These are phyloP conservation scores for Cladorrhinum sp. DNA, from an alignment of 2,329 filamentous ascomycete species.

Conservation along the genomic window DNA sequence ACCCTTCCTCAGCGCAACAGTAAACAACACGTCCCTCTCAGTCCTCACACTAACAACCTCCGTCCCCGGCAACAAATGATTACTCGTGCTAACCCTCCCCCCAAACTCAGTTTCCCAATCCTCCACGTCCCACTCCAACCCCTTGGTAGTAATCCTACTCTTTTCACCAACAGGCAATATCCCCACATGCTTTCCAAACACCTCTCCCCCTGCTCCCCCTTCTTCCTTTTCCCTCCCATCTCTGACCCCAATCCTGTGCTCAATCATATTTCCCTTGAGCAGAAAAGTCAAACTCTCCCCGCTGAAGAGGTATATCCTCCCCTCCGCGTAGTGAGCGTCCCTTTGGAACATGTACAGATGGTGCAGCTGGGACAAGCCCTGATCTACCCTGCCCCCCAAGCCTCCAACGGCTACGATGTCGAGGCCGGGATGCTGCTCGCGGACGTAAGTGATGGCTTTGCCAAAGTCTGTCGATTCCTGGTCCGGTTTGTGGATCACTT, in stretches of 20 bases:
- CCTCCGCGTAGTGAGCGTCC: slow-evolving; percentile 46
- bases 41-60: slow-evolving; percentile 62
- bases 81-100: slow-evolving; percentile 73
- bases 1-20: slow-evolving; percentile 60
- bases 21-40: slow-evolving; percentile 67
- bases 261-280: slow-evolving; percentile 59
- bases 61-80: slow-evolving; percentile 62
- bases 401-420: slow-evolving; percentile 82
- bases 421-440: slow-evolving; percentile 33
- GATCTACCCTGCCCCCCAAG: slow-evolving; percentile 86
- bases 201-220: slow-evolving; percentile 41
- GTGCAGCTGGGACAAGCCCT: slow-evolving; percentile 84
- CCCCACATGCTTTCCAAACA: slow-evolving; percentile 77
- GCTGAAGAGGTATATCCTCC: slow-evolving; percentile 74
- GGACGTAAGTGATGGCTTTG: slow-evolving; percentile 69
- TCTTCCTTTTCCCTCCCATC: slow-evolving; percentile 37
- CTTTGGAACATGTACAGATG: slow-evolving; percentile 68
- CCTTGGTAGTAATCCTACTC: slow-evolving; percentile 72
- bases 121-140: slow-evolving; percentile 86
- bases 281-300: slow-evolving; percentile 79
- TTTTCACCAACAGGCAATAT: slow-evolving; percentile 81
- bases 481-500: slow-evolving; percentile 67
- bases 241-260: slow-evolving; percentile 62
- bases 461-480: slow-evolving; percentile 89
- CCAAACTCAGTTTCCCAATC: slow-evolving; percentile 78